These are phyloP conservation scores for Atkinsonella hypoxylon DNA, from an alignment of 2,329 filamentous ascomycete genomes.

Conservation along the genomic window DNA sequence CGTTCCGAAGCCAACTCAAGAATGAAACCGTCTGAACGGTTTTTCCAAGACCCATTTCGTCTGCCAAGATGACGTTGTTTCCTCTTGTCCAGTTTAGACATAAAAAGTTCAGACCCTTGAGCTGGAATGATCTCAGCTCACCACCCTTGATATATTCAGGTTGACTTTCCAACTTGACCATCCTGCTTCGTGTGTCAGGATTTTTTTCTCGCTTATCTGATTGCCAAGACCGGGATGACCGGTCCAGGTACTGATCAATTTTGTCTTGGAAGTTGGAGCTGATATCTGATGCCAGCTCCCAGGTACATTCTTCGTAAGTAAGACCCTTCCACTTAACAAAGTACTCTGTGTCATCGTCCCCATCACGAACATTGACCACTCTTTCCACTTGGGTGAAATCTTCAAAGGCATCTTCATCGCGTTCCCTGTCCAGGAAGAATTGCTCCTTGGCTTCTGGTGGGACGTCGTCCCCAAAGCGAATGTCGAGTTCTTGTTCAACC, in stretches of 20 bases:
- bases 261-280: constrained; percentile 71
- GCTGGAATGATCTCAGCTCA: constrained; percentile 82
- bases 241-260: constrained; percentile 84
- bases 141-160: constrained; percentile 77
- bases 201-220: constrained; percentile 73
- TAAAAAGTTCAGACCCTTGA: constrained; percentile 88
- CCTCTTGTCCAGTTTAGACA: constrained; percentile 90
- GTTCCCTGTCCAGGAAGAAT: constrained; percentile 89
- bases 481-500: constrained; percentile 66
- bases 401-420: constrained; percentile 74
- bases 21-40: constrained; percentile 96
- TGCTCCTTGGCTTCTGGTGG: constrained; percentile 82
- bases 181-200: constrained; percentile 60
- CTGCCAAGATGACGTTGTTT: constrained; percentile 93
- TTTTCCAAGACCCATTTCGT: constrained; percentile 98
- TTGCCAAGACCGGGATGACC: constrained; percentile 65
- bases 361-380: constrained; percentile 72
- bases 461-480: constrained; percentile 63
- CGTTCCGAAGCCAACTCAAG: constrained; percentile 91
- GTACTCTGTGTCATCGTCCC: constrained; percentile 75
- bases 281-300: constrained; percentile 70
- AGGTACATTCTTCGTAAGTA: constrained; percentile 88
- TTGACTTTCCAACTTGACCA: constrained; percentile 63
- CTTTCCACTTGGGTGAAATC: constrained; percentile 90
- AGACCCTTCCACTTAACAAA: constrained; percentile 95